Evolutionary conservation across 768 basidiomycete species (phyloP), one percentile per base, ranked within the genome.

Genomic region (Auricularia auricula-judae): DNA sequence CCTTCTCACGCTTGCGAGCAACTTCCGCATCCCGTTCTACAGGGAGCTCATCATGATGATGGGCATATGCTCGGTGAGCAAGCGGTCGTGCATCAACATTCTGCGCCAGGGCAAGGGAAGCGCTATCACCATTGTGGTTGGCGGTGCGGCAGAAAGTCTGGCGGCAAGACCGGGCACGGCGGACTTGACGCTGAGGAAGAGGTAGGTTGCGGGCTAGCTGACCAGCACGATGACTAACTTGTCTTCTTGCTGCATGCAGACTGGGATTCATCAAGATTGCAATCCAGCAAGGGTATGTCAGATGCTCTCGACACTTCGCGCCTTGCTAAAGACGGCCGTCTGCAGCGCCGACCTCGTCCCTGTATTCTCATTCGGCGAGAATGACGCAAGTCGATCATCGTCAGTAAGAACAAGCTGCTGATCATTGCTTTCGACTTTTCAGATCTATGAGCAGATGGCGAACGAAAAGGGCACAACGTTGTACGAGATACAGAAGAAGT

Each of bases 351-450:
- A 95, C 71, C 80, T 99, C 11, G 97, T 99, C 0, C 97, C 97
- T 0, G 95, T 98, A 3, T 98, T 99, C 72, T 95, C 93, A 4
- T 99, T 99, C 70, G 97, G 97, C 12, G 97, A 99, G 79, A 98
- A 98, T 73, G 97, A 98, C 74, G 95, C 95, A 66, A 71, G 84
- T 80, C 8, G 51, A 21, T 10, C 8, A 0, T 63, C 23, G 12
- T 10, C 7, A 5, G n/a, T 21, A 8, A 14, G 18, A 42, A 21
- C 21, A 21, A 16, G 33, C 53, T n/a, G 33, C 47, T 39, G 29
- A 69, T 63, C 67, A 3, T 51, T 4, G 39, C 12, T 14, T 42
- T 7, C 12, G 39, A 14, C 51, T 10, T 18, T 59, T n/a, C 70
- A 98, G 94, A 97, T 99, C 62, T 99, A 92, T 70, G 82, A 95